Percentiles rank a stretch among this genome's conserved stretches.
Evolutionary conservation across 164 flowering plant species (phyloP).

Genomic region (Stephania cephalantha): DNA sequence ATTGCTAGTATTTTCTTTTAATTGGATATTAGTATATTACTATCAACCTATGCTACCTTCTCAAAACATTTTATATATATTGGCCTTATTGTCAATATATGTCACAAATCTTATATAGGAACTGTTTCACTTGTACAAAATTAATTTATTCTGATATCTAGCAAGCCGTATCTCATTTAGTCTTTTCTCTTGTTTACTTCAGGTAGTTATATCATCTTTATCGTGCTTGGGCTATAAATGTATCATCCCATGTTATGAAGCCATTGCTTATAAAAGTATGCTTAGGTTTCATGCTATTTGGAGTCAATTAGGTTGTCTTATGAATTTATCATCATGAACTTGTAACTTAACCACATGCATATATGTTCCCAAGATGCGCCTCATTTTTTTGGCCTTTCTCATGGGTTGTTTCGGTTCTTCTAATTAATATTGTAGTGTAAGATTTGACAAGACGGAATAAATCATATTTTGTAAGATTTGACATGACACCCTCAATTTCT

Average conservation of each 20-base stretch:
- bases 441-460: no score
- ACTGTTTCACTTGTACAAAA: not conserved
- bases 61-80: not conserved
- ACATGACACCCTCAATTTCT: no score
- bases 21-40: not conserved
- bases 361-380: no score
- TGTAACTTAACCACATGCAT: no score
- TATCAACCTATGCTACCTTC: not conserved
- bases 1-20: not conserved
- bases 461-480: no score
- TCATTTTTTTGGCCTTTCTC: no score
- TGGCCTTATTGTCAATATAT: not conserved
- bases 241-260: not conserved
- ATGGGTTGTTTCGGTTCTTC: no score
- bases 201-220: not conserved
- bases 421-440: no score
- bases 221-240: slow-evolving; percentile 1
- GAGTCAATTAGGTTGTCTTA: not conserved
- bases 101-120: not conserved
- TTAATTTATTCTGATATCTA: not conserved
- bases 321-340: no score
- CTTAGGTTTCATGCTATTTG: not conserved
- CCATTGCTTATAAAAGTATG: not conserved
- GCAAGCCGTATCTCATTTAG: not conserved
- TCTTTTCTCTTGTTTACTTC: not conserved